phyloP scores from a whole-genome alignment of 1,284 basidiomycete species.

The Phlebopus sp. region DNA sequence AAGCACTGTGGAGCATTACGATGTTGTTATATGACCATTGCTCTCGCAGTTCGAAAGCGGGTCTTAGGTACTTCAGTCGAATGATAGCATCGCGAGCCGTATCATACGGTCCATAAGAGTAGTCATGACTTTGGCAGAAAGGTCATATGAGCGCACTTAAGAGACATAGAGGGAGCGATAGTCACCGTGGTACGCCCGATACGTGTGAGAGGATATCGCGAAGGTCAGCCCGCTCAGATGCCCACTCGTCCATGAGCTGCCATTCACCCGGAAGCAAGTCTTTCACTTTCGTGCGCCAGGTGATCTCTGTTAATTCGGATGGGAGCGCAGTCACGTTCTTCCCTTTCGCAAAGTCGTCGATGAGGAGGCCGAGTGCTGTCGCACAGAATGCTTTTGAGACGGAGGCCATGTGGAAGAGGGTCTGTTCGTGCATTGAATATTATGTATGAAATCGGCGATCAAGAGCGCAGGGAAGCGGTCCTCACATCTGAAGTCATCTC shows the following conservation, averaged over 20 bases:
- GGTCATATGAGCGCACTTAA: background rate
- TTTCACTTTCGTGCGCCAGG: conserved; percentile 35
- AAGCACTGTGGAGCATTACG: conserved; percentile 15
- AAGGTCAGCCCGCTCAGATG: conserved; percentile 33
- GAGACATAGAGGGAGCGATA: background rate
- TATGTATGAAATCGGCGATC: too few relatives aligned
- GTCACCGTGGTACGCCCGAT: conserved; percentile 37
- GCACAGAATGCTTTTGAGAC: conserved; percentile 42
- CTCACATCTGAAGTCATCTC: conserved; percentile 20
- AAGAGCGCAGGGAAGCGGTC: too few relatives aligned
- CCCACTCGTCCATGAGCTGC: conserved; percentile 35
- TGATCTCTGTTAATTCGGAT: conserved; percentile 26
- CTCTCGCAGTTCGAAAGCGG: conserved; percentile 39
- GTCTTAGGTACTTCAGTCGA: conserved; percentile 34
- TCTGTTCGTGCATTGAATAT: conserved; percentile 34
- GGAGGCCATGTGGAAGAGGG: conserved; percentile 36
- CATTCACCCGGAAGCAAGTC: conserved; percentile 37
- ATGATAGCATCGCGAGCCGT: conserved; percentile 25
- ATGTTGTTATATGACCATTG: conserved; percentile 42
- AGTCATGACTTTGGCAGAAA: conserved; percentile 31
- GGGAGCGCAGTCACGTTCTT: conserved; percentile 37
- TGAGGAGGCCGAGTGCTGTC: conserved; percentile 38
- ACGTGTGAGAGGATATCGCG: conserved; percentile 39
- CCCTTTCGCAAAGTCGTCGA: conserved; percentile 36
- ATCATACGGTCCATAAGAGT: conserved; percentile 30